Evolutionary conservation across 768 basidiomycete genomes (phyloP), one percentile per base, ranked within the genome.

Genomic region (Suillus alpinus): DNA sequence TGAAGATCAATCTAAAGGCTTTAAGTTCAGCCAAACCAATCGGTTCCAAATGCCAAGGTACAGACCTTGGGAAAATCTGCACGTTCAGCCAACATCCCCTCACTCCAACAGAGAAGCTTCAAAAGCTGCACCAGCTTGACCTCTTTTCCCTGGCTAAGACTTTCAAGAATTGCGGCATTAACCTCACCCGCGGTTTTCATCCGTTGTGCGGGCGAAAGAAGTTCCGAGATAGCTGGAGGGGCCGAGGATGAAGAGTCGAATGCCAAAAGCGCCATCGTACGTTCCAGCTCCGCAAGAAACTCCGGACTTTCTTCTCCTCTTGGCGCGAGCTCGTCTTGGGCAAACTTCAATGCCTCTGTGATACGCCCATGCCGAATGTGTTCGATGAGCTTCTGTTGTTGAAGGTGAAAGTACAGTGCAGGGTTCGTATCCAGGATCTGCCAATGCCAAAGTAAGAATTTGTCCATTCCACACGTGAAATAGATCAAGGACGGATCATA

Each of bases 341-440:
- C 97, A 77, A 98, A 99, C 58, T 84, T 78, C 52, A 99, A 77
- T 0, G 95, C 97, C 44, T 92, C 88, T 6, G 79, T 75, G 62
- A 94, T 85, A 32, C 84, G 83, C 40, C 91, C 89, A 56, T 88
- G 84, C 1, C 95, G 91, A 66, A 98, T 97, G 66, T 84, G 87
- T 74, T 99, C 97, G 72, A 98, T 98, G 41, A 99, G 80, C 68
- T 90, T 93, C 74, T 97, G 94, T 64, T 98, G 95, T 67, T 98
- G 94, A 12, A 99, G 83, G 68, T 92, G 93, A 76, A 99, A 99
- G 73, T 95, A 95, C 56, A 99, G 78, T 12, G 86, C 86, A 8
- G 94, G 92, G 73, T 98, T 96, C 40, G 91, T 94, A 74, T 99
- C 97, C 70, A 99, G 82, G 69, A 99, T 97, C 97, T 99, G 75